Base-by-base conservation (phyloP, 306 rosid species). In the Prosopis cineraria region DNA sequence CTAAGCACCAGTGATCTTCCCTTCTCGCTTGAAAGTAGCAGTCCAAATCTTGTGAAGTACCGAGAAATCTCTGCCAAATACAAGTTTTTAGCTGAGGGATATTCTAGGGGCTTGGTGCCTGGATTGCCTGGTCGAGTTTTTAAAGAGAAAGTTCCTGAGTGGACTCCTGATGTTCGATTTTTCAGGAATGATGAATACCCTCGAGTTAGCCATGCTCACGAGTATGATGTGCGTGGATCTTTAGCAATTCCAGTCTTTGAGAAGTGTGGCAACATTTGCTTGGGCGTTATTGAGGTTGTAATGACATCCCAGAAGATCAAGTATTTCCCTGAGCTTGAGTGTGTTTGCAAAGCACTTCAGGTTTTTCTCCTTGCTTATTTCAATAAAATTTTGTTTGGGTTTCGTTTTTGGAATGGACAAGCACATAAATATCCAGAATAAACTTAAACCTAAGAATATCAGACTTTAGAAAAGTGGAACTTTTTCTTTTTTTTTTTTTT, bases 61-160 rank as follows among this genome's bases (percentile, higher is more conserved):
- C 68, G 94, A 7, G 92, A 87, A 73, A 79, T 93, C 37, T 96
- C 99, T 50, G 82, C 52, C 64, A 77, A 29, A 10, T 96, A 70
- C 69, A 77, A 84, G 36, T 96, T 96, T 82, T 81, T 94, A 40
- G 88, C 87, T 4, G 98, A 88, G 56, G 90, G 83, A 34, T 89
- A 83, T 53, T 84, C 89, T 13, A 73, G 84, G 81, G 91, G 80
- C 53, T 64, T 85, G 74, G 68, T 81, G 59, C 40, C 47, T 24
- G 99, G 99, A 20, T 82, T 96, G 87, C 99, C 98, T 0, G 93
- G 99, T 58, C 81, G 99, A 70, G 99, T 93, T n/a, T 96, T 85
- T 68, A 70, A 73, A 19, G 84, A 87, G 16, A 87, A 80, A 91
- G 90, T 91, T 83, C 98, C 98, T 34, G 99, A 96, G 85, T 96